phyloP scores from a whole-genome alignment of 495 filamentous ascomycete species.

The Umbilicaria muhlenbergii region DNA sequence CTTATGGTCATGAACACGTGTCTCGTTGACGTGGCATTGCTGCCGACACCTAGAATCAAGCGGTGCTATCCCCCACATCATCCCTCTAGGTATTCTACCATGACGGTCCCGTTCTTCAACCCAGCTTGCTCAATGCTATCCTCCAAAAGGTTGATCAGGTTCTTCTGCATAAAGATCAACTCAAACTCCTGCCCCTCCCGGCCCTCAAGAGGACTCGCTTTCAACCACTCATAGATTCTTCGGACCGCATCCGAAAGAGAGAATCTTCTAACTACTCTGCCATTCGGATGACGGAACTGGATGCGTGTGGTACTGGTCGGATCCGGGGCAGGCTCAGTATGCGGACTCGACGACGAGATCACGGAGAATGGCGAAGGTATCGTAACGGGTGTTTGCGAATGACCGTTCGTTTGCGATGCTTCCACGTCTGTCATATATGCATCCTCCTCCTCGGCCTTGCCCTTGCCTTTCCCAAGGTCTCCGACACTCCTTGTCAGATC shows the following conservation, averaged over 20 bases:
- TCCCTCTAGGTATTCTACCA: constrained; percentile 75
- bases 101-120: constrained; percentile 77
- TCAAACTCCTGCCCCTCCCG: constrained; percentile 73
- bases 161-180: constrained; percentile 62
- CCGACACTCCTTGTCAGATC: constrained; percentile 54
- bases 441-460: constrained; percentile 33
- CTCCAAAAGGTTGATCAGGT: constrained; percentile 61
- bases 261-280: constrained; percentile 73
- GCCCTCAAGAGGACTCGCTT: constrained; percentile 58
- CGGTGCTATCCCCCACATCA: constrained; percentile 13
- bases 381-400: background rate
- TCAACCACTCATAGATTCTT: constrained; percentile 91
- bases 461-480: constrained; percentile 48
- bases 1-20: no score
- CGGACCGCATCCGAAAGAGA: constrained; percentile 60
- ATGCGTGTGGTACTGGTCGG: constrained; percentile 66
- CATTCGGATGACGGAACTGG: constrained; percentile 72
- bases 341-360: constrained; percentile 57
- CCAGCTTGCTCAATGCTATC: constrained; percentile 68
- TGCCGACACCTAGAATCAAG: no score
- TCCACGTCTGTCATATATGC: constrained; percentile 18
- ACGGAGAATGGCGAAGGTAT: constrained; percentile 37
- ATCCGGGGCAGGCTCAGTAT: constrained; percentile 57
- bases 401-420: constrained; percentile 14
- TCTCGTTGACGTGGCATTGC: no score